Evolutionary conservation across 2,329 filamentous ascomycete species (phyloP).

Genomic region (Cladophialophora bantiana): DNA sequence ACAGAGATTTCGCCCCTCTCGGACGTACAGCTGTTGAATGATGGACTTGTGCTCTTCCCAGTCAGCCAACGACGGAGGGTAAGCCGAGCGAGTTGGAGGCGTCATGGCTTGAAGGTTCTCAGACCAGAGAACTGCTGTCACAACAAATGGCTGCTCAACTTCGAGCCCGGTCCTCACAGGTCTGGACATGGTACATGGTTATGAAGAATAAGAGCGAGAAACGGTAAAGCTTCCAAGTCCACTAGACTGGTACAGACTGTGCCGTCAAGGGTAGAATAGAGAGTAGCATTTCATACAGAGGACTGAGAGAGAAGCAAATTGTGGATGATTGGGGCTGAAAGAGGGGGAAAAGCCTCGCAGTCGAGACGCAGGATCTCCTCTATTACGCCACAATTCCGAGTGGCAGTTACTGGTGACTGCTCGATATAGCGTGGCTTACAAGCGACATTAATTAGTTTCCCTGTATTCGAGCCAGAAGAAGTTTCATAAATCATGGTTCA

Average conservation of each 20-base stretch:
- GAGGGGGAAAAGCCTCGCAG: not conserved
- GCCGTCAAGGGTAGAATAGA: not conserved
- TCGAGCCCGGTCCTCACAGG: not conserved
- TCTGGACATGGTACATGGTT: not conserved
- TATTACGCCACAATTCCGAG: too few species aligned
- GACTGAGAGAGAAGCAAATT: not conserved
- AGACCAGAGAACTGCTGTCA: not conserved
- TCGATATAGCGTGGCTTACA: too few species aligned
- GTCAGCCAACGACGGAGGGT: slow-evolving; percentile 17
- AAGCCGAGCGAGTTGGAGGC: slow-evolving; percentile 1
- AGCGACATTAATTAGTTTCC: not conserved
- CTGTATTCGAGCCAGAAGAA: not conserved
- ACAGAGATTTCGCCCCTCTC: slow-evolving; percentile 11
- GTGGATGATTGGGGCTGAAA: not conserved
- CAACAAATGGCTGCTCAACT: not conserved
- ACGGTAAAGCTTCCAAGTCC: not conserved
- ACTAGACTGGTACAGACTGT: not conserved
- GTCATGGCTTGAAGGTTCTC: not conserved
- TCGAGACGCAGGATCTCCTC: too few species aligned
- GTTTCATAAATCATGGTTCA: not conserved
- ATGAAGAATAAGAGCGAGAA: not conserved
- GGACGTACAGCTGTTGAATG: slow-evolving; percentile 6
- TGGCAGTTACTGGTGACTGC: too few species aligned
- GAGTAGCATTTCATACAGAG: not conserved
- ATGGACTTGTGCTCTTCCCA: slow-evolving; percentile 9